Evolutionary conservation across 495 filamentous ascomycete species (phyloP).

Genomic region (Polyplosphaeria fusca): DNA sequence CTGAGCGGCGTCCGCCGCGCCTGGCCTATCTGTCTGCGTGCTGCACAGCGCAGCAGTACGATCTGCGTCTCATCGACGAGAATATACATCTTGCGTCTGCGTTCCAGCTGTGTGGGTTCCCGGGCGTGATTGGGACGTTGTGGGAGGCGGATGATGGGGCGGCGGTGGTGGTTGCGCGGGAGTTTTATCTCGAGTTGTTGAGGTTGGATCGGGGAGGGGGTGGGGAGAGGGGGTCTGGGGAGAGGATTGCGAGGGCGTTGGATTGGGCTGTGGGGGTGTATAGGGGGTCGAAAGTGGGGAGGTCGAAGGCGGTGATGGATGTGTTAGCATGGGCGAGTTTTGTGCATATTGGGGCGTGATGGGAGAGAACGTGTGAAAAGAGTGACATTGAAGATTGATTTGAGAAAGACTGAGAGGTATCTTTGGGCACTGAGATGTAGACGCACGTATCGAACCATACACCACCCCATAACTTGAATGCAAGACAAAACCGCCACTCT

Average conservation of each 20-base stretch:
- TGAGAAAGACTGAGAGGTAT: too few species aligned
- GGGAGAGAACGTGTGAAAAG: too few species aligned
- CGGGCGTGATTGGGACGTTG: conserved; percentile 8
- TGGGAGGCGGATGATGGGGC: conserved; percentile 14
- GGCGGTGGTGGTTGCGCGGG: background rate
- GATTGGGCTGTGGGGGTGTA: background rate
- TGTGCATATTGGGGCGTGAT: background rate
- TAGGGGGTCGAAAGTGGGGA: background rate
- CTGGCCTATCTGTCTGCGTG: conserved; percentile 22
- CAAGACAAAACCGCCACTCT: too few species aligned
- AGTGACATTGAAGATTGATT: too few species aligned
- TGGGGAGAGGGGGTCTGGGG: background rate
- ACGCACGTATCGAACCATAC: too few species aligned
- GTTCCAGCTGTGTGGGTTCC: conserved; percentile 13
- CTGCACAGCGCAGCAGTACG: conserved; percentile 9
- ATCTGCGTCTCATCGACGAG: conserved; percentile 4
- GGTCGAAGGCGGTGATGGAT: background rate
- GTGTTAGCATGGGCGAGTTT: background rate
- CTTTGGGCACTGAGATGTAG: too few species aligned
- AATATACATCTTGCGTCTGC: conserved; percentile 11
- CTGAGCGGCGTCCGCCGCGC: background rate
- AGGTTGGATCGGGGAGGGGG: background rate
- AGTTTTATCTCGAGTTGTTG: background rate
- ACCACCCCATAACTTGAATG: too few species aligned
- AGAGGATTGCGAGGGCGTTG: background rate